Conservation (phyloP, 2,329 filamentous ascomycete species). For the Calonectria hawksworthii region DNA sequence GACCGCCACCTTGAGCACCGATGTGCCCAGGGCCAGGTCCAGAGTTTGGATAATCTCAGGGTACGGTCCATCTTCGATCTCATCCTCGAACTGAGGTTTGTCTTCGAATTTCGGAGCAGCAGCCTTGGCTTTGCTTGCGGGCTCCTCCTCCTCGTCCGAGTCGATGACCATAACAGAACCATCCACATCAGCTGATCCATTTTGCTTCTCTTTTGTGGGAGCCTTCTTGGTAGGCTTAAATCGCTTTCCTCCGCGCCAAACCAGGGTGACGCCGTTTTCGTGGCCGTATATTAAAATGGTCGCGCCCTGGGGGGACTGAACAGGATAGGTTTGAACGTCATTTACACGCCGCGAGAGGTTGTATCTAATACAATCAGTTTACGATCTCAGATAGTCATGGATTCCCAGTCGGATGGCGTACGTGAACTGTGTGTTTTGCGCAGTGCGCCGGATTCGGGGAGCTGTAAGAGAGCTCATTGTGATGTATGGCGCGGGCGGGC, state of each 20-base stretch:
- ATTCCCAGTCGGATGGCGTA: constrained; percentile 43
- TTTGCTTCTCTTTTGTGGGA: constrained; percentile 60
- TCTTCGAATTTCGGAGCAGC: constrained; percentile 59
- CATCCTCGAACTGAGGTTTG: constrained; percentile 71
- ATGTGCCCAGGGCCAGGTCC: constrained; percentile 71
- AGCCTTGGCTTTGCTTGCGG: constrained; percentile 51
- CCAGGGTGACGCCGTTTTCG: constrained; percentile 71
- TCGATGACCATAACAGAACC: constrained; percentile 72
- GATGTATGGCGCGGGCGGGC: constrained; percentile 36
- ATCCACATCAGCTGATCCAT: constrained; percentile 63
- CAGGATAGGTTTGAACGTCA: constrained; percentile 72
- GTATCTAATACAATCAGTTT: constrained; percentile 61
- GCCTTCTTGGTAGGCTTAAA: constrained; percentile 64
- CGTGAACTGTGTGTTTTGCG: constrained; percentile 65
- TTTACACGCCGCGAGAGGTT: constrained; percentile 70
- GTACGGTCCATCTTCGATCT: constrained; percentile 63
- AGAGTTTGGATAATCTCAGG: constrained; percentile 71
- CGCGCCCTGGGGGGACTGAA: constrained; percentile 73
- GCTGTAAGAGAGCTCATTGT: constrained; percentile 51
- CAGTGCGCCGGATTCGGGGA: constrained; percentile 61
- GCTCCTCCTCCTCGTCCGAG: constrained; percentile 72
- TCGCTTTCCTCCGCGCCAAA: constrained; percentile 74
- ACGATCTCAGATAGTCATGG: neutral
- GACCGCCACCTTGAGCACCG: constrained; percentile 69
- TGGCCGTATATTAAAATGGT: constrained; percentile 75